These are phyloP conservation scores for Oryza nivara DNA, from an alignment of 176 grass and related monocot genomes.

Conservation along the genomic window DNA sequence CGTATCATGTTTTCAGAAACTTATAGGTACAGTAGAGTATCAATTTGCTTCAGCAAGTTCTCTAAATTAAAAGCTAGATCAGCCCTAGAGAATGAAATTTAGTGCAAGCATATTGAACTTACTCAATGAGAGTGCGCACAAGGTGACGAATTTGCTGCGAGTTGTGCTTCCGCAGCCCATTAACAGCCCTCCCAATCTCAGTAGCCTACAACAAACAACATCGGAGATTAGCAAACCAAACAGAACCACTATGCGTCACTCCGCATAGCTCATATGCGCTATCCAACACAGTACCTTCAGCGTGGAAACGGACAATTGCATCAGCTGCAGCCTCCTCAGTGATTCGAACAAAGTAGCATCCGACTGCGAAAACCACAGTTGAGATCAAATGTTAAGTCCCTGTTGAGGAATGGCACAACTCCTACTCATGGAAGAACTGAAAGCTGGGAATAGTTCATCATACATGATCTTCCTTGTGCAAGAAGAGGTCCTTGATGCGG, in stretches of 20 bases:
- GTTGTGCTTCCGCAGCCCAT: constrained; percentile 68
- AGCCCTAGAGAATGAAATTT: constrained; percentile 17
- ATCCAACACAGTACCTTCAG: constrained; percentile 52
- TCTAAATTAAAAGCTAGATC: constrained; percentile 12
- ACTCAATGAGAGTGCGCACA: constrained; percentile 75
- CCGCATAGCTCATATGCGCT: constrained; percentile 9
- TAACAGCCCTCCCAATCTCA: constrained; percentile 90
- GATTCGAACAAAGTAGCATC: constrained; percentile 76
- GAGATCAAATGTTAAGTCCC: neutral
- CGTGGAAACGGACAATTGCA: constrained; percentile 78
- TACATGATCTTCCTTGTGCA: constrained; percentile 63
- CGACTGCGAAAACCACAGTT: constrained; percentile 59
- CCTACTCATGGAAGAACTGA: neutral
- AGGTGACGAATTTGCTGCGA: constrained; percentile 75
- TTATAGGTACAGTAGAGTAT: neutral
- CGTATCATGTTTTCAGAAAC: constrained; percentile 22
- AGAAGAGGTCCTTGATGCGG: constrained; percentile 76
- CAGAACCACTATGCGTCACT: neutral
- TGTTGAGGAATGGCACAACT: neutral
- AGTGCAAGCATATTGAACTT: constrained; percentile 39
- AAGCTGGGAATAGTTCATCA: neutral
- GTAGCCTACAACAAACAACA: constrained; percentile 58
- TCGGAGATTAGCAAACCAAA: constrained; percentile 27
- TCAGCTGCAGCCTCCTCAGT: constrained; percentile 85
- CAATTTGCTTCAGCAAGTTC: neutral